Evolutionary conservation across 768 basidiomycete genomes (phyloP), one percentile per base, ranked within the genome.

Genomic region (Termitomyces sp.): DNA sequence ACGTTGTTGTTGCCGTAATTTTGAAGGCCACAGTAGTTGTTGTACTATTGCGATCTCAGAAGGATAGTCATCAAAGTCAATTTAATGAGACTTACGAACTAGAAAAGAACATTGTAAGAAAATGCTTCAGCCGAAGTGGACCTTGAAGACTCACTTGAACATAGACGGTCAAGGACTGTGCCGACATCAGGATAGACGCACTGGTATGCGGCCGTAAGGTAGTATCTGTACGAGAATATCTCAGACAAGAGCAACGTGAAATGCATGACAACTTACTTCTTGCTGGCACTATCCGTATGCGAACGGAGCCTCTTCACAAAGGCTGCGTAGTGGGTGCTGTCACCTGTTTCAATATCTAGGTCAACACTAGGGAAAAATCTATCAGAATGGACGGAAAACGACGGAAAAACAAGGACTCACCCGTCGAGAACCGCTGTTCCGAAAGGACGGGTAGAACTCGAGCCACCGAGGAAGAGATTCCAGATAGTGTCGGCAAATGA

Each of bases 381-480:
- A 54, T 21, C 3, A 54, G 47, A 23, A 23, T 40, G 7, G 6
- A 17, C 38, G 38, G n/a, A 40, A 17, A 40, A n/a, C n/a, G 7
- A 40, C 19, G n/a, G 38, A 40, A 40, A 5, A 40, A 40, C 10
- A 37, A n/a, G n/a, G 35, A 58, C 66, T 40, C 32, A 84, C 84
- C 84, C 85, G 58, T 87, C 87, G 35, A 88, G 75, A 14, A 86
- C 80, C 1, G 84, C 86, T 53, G 69, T 58, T 8, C 86, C 86
- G 63, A 87, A 87, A 0, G 87, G 86, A 53, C 86, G 72, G 5
- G 77, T 83, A 27, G 66, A 66, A 54, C 80, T 82, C 1, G 73
- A 75, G 14, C 87, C 86, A 10, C 84, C 86, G 21, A 89, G 74
- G 73, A 88, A 86, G 16, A 82, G 61, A 65, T 85, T 77, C 86